A percentile compares a stretch with the other conserved stretches of the same genome.
Conservation (phyloP, 2,329 filamentous ascomycete genomes). For the Lecanicillium sp. region DNA sequence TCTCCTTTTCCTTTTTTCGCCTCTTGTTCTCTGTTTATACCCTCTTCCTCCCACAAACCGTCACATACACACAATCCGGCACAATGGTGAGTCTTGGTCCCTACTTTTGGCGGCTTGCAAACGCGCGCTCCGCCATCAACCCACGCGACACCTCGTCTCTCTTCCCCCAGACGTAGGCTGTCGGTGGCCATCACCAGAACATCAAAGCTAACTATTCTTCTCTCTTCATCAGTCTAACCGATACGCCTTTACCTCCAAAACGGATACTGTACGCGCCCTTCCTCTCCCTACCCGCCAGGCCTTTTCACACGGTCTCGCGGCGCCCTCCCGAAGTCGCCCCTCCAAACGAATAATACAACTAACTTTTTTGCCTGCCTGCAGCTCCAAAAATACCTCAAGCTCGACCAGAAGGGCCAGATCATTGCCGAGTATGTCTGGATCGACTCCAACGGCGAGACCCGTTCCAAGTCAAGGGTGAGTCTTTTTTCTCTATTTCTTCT, state of each 20-base stretch:
- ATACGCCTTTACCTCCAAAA: constrained; percentile 20
- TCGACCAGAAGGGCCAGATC: constrained; percentile 80
- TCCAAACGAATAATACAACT: background rate
- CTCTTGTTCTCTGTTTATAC: background rate
- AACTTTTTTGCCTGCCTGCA: constrained; percentile 29
- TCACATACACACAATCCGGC: constrained; percentile 4
- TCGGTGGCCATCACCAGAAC: background rate
- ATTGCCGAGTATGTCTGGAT: constrained; percentile 99
- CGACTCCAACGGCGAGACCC: constrained; percentile 71
- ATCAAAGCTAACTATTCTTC: constrained; percentile 10
- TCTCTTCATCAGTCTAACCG: constrained; percentile 16
- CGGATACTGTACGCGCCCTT: constrained; percentile 24
- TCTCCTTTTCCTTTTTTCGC: background rate
- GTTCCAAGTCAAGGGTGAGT: constrained; percentile 94
- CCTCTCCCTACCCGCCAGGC: too few species aligned
- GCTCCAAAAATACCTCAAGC: constrained; percentile 86
- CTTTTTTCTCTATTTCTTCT: constrained; percentile 13
- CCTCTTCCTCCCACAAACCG: background rate
- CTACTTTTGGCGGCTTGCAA: background rate
- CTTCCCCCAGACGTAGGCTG: background rate
- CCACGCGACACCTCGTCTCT: background rate
- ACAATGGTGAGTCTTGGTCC: constrained; percentile 3
- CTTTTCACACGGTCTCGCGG: too few species aligned
- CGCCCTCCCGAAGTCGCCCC: background rate
- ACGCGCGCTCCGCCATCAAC: background rate